phyloP scores from a whole-genome alignment of 768 basidiomycete species.

The Termitomyces sp. region DNA sequence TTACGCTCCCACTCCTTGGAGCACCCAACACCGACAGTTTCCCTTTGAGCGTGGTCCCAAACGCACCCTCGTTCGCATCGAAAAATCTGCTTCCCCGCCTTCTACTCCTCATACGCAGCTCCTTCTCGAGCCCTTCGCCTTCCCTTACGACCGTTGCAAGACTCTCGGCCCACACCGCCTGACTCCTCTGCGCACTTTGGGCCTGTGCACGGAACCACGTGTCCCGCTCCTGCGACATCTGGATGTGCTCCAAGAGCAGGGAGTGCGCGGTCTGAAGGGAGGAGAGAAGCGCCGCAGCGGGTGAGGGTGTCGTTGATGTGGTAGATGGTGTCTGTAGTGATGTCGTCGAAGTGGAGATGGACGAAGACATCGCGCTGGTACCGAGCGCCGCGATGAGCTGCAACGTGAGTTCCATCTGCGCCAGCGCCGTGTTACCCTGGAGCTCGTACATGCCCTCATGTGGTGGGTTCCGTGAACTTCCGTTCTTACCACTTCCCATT shows the following conservation, averaged over 20 bases:
- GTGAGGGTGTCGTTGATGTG: background rate
- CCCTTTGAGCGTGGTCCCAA: slow-evolving; percentile 14
- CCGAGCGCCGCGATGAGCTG: slow-evolving; percentile 30
- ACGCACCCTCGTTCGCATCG: slow-evolving; percentile 23
- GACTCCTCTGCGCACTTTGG: slow-evolving; percentile 55
- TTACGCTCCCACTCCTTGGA: background rate
- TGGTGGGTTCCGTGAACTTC: slow-evolving; percentile 34
- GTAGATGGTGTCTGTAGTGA: background rate
- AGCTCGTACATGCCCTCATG: slow-evolving; percentile 55
- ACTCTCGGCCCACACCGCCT: slow-evolving; percentile 86
- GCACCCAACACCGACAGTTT: slow-evolving; percentile 12
- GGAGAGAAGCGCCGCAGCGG: background rate
- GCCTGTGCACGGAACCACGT: slow-evolving; percentile 68
- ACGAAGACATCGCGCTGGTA: slow-evolving; percentile 8
- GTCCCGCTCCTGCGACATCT: slow-evolving; percentile 75
- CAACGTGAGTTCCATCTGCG: slow-evolving; percentile 74
- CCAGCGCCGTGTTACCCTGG: slow-evolving; percentile 59
- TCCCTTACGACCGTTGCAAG: slow-evolving; percentile 80
- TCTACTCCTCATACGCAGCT: slow-evolving; percentile 58
- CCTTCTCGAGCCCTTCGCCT: slow-evolving; percentile 77
- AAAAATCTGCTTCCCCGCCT: slow-evolving; percentile 56
- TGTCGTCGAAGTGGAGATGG: background rate
- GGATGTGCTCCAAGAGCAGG: slow-evolving; percentile 60
- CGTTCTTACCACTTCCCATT: slow-evolving; percentile 29
- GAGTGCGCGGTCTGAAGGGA: slow-evolving; percentile 22